Evolutionary conservation across 176 grass and related monocot species (phyloP).

Genomic region (Ensete ventricosum): DNA sequence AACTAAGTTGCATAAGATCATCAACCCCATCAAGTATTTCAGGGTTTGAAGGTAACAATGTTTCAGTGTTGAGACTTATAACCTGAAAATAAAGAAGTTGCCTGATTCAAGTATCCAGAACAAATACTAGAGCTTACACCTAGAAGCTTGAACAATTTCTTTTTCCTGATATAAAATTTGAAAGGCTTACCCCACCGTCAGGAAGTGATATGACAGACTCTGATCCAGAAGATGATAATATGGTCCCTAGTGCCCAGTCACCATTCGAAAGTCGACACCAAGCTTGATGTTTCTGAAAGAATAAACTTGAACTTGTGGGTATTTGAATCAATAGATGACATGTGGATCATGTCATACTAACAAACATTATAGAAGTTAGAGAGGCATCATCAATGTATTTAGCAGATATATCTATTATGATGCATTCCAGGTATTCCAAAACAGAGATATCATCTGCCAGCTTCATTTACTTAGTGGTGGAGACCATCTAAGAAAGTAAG

Average conservation of each 20-base stretch:
- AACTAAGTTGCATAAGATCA: conserved; percentile 98
- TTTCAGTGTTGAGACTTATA: conserved; percentile 59
- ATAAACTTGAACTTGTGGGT: conserved; percentile 5
- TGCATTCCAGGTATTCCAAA: not conserved
- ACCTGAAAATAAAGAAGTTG: conserved; percentile 38
- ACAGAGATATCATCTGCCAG: not conserved
- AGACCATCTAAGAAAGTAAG: not conserved
- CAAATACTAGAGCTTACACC: conserved; percentile 23
- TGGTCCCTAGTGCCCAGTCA: conserved; percentile 71
- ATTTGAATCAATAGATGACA: conserved; percentile 2
- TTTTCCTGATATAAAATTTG: not conserved
- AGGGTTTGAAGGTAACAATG: conserved; percentile 82
- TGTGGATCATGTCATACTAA: not conserved
- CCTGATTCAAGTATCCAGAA: not conserved
- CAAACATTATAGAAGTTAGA: not conserved
- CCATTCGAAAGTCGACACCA: conserved; percentile 75
- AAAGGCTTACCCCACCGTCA: conserved; percentile 65
- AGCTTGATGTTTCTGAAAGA: conserved; percentile 71
- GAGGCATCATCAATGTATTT: not conserved
- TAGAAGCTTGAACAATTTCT: conserved; percentile 14
- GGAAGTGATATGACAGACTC: conserved; percentile 66
- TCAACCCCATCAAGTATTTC: conserved; percentile 98
- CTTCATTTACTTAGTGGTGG: not conserved
- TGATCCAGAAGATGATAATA: conserved; percentile 56
- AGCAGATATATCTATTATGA: not conserved